A percentile compares a stretch with the other conserved stretches of the same genome.
These are phyloP conservation scores for Sicyos baderoa DNA, from an alignment of 306 rosid genomes.

Conservation along the genomic window DNA sequence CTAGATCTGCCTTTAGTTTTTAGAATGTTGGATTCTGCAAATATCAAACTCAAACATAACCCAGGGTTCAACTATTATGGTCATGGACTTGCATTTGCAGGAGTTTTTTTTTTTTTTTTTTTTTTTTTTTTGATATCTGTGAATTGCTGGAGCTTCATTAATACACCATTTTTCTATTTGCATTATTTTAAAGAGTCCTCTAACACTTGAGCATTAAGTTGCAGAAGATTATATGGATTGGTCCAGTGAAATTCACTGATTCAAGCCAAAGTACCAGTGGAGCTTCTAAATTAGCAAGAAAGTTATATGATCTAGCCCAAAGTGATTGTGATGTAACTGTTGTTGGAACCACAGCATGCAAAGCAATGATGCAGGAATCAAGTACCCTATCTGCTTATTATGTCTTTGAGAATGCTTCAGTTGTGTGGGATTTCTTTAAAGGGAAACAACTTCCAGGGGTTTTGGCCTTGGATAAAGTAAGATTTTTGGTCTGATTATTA, in stretches of 20 bases:
- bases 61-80: neutral
- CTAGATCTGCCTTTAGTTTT: neutral
- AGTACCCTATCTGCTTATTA: slow-evolving; percentile 33
- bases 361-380: slow-evolving; percentile 43
- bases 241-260: slow-evolving; percentile 55
- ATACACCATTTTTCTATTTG: neutral
- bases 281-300: slow-evolving; percentile 54
- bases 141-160: neutral
- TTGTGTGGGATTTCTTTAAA: slow-evolving; percentile 83
- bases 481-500: slow-evolving; percentile 14
- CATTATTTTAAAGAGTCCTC: neutral
- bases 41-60: neutral
- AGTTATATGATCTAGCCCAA: slow-evolving; percentile 44
- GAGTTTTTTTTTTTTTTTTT: too few species aligned
- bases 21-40: neutral
- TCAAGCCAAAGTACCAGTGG: slow-evolving; percentile 35
- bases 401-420: slow-evolving; percentile 63
- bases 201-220: slow-evolving; percentile 17
- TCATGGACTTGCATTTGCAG: neutral
- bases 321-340: slow-evolving; percentile 48
- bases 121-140: too few species aligned
- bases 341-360: slow-evolving; percentile 56
- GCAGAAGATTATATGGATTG: slow-evolving; percentile 78
- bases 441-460: slow-evolving; percentile 85
- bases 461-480: slow-evolving; percentile 67